phyloP scores from a whole-genome alignment of 2,329 filamentous ascomycete species.

The Xylariaceae sp. region DNA sequence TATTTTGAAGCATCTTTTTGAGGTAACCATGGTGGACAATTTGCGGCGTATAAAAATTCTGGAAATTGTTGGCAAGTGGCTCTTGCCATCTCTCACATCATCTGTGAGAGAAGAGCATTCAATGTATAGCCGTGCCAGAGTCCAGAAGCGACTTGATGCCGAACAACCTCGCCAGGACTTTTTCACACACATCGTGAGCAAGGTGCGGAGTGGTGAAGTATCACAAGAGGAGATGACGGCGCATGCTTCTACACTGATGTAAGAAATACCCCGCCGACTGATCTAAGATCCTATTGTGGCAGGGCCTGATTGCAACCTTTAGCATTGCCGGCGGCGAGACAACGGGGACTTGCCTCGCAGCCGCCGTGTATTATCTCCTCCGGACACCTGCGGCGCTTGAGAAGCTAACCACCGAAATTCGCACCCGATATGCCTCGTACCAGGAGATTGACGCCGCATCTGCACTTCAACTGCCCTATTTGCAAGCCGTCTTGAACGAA shows the following conservation, averaged over 20 bases:
- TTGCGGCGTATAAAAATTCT: no score
- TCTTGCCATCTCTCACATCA: no score
- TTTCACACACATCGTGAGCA: slow-evolving; percentile 13
- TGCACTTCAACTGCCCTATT: slow-evolving; percentile 29
- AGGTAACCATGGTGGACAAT: no score
- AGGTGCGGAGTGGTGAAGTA: slow-evolving; percentile 23
- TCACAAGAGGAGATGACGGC: slow-evolving; percentile 25
- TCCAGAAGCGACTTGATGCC: slow-evolving; percentile 7
- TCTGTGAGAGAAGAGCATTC: no score
- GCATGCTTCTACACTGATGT: slow-evolving; percentile 25
- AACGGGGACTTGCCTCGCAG: slow-evolving; percentile 15
- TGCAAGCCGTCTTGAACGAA: slow-evolving; percentile 29
- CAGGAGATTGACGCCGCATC: slow-evolving; percentile 32
- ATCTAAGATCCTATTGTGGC: background rate
- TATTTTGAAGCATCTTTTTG: no score
- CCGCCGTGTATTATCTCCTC: slow-evolving; percentile 14
- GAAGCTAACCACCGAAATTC: slow-evolving; percentile 23
- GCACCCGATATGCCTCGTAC: slow-evolving; percentile 26
- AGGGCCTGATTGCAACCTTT: background rate
- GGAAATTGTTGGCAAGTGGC: no score
- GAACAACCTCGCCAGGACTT: slow-evolving; percentile 21
- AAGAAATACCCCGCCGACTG: background rate
- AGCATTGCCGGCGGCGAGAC: slow-evolving; percentile 29
- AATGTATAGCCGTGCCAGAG: no score
- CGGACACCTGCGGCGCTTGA: background rate